Evolutionary conservation across 805 yeast species (phyloP).

Genomic region (Hanseniaspora meyeri): DNA sequence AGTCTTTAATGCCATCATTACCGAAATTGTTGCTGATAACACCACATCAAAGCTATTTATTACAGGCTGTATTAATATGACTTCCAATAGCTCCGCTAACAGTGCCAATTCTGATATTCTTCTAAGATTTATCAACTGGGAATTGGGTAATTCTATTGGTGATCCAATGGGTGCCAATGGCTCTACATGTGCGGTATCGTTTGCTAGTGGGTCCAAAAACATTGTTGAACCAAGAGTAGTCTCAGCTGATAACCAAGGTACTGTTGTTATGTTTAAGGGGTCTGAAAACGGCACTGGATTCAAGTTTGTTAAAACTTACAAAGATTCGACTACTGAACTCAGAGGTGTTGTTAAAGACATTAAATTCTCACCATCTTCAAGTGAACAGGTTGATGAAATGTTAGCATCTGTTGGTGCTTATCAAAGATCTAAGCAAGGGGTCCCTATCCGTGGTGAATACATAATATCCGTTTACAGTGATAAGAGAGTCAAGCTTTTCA

Average conservation of each 20-base stretch:
- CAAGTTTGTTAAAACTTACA: conserved; percentile 60
- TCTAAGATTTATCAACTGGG: conserved; percentile 34
- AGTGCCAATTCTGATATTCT: neutral
- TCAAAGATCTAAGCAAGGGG: conserved; percentile 9
- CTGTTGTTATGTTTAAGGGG: conserved; percentile 57
- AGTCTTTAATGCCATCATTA: conserved; percentile 7
- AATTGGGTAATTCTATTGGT: conserved; percentile 93
- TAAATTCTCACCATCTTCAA: conserved; percentile 61
- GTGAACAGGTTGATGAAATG: conserved; percentile 25
- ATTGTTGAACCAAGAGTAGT: conserved; percentile 1
- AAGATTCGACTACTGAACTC: conserved; percentile 49
- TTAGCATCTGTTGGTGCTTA: conserved; percentile 7
- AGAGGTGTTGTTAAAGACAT: conserved; percentile 69
- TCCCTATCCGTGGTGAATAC: conserved; percentile 26
- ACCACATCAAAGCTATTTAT: conserved; percentile 3
- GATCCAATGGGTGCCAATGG: conserved; percentile 31
- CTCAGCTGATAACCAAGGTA: conserved; percentile 81
- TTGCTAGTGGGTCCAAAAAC: conserved; percentile 5
- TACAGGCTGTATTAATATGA: conserved; percentile 4
- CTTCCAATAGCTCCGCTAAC: neutral
- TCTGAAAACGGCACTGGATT: conserved; percentile 68
- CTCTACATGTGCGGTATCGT: neutral
- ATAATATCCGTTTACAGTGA: conserved; percentile 79
- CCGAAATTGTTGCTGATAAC: conserved; percentile 10
- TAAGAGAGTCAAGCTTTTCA: conserved; percentile 61